These are phyloP conservation scores for Lignosus rhinocerotis DNA, from an alignment of 1,284 basidiomycete species.

Conservation along the genomic window DNA sequence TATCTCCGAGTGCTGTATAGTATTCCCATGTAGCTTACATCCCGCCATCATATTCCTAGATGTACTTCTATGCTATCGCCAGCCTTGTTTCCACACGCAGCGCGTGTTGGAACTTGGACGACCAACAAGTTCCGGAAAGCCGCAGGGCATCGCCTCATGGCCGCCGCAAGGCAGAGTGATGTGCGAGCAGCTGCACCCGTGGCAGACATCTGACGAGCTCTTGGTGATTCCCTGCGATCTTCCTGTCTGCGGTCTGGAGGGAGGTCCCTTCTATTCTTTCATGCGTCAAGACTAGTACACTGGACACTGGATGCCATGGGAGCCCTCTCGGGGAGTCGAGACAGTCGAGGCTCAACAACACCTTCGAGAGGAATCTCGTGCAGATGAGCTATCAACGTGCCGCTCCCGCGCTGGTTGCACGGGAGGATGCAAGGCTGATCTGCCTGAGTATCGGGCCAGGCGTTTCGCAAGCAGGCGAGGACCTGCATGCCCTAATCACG, in stretches of 20 bases:
- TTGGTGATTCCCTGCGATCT: constrained; percentile 7
- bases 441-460: constrained; percentile 5
- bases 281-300: background rate
- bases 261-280: background rate
- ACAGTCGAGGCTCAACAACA: background rate
- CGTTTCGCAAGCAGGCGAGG: constrained; percentile 9
- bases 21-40: background rate
- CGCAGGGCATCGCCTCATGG: constrained; percentile 18
- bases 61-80: constrained; percentile 6
- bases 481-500: constrained; percentile 20
- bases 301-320: background rate
- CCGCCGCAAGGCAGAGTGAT: constrained; percentile 16
- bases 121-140: constrained; percentile 5
- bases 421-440: constrained; percentile 9
- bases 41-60: background rate
- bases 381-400: constrained; percentile 7
- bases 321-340: background rate
- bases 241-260: background rate
- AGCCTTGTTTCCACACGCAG: background rate
- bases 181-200: constrained; percentile 1
- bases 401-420: constrained; percentile 1
- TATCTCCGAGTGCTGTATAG: background rate
- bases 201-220: constrained; percentile 9
- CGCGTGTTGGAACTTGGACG: constrained; percentile 1
- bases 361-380: background rate